Percentiles rank a stretch among this genome's conserved stretches.
Conservation (phyloP, 2,329 filamentous ascomycete species). For the Diaporthe destruens region DNA sequence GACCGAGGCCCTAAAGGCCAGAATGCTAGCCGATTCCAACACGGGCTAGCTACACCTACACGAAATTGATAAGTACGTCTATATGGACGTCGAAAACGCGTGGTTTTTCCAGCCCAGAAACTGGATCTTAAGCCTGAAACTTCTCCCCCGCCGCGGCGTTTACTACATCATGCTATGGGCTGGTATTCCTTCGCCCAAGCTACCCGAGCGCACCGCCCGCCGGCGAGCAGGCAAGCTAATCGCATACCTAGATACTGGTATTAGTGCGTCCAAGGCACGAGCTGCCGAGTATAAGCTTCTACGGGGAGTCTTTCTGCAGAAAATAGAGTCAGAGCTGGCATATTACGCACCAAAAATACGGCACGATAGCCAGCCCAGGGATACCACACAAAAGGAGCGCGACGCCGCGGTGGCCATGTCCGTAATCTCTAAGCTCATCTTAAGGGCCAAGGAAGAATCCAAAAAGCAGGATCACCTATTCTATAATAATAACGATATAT, state of each 20-base stretch:
- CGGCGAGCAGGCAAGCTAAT: not conserved
- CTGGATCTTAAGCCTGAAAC: not conserved
- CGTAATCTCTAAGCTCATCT: not conserved
- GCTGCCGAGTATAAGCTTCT: too few relatives aligned
- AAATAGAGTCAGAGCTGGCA: not conserved
- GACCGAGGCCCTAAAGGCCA: not conserved
- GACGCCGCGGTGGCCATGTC: not conserved
- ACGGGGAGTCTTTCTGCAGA: not conserved
- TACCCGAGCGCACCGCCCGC: not conserved
- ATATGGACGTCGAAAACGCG: not conserved
- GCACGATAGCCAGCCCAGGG: not conserved
- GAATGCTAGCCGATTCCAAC: not conserved
- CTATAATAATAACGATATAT: not conserved
- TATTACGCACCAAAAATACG: too few relatives aligned
- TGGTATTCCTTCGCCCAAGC: not conserved
- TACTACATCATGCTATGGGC: not conserved
- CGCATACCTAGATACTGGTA: not conserved
- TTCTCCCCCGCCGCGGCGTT: not conserved
- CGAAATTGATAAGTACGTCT: not conserved
- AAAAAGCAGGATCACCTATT: too few relatives aligned
- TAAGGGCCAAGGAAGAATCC: not conserved
- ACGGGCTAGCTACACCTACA: not conserved
- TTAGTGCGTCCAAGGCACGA: not conserved
- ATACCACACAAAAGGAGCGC: not conserved
- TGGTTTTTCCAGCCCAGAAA: slow-evolving; percentile 3